phyloP scores from a whole-genome alignment of 2,329 filamentous ascomycete genomes.

The Aspergillus tanneri region DNA sequence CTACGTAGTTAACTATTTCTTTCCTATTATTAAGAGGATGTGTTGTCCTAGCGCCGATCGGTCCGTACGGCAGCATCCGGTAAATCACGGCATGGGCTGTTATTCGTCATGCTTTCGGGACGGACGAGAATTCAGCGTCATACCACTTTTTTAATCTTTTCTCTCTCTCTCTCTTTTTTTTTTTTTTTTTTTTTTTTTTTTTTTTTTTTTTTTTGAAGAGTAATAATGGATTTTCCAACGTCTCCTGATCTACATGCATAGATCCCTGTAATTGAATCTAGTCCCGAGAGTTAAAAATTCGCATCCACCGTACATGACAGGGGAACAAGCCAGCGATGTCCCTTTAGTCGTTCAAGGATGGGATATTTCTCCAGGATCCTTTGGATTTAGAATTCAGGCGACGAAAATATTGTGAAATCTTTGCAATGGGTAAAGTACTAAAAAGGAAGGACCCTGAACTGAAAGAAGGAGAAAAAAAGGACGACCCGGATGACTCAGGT shows the following conservation, averaged over 20 bases:
- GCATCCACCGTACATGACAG: not conserved
- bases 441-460: not conserved
- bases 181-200: not conserved
- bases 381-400: not conserved
- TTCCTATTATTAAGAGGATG: too few species aligned
- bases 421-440: not conserved
- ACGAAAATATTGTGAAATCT: not conserved
- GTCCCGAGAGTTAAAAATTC: not conserved
- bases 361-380: not conserved
- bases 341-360: too few species aligned
- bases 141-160: not conserved
- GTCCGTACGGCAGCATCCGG: slow-evolving; percentile 6
- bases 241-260: slow-evolving; percentile 8
- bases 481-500: slow-evolving; percentile 6
- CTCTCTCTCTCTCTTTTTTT: not conserved
- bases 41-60: slow-evolving; percentile 3
- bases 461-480: not conserved
- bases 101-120: not conserved
- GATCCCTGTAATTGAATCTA: slow-evolving; percentile 4
- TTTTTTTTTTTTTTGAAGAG: too few species aligned
- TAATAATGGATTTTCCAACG: not conserved
- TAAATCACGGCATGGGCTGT: not conserved
- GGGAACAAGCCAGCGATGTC: too few species aligned
- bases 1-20: too few species aligned
- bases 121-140: slow-evolving; percentile 1